Evolutionary conservation across 768 basidiomycete species (phyloP), one percentile per base, ranked within the genome.

Genomic region (Tylopilus subfusipes): DNA sequence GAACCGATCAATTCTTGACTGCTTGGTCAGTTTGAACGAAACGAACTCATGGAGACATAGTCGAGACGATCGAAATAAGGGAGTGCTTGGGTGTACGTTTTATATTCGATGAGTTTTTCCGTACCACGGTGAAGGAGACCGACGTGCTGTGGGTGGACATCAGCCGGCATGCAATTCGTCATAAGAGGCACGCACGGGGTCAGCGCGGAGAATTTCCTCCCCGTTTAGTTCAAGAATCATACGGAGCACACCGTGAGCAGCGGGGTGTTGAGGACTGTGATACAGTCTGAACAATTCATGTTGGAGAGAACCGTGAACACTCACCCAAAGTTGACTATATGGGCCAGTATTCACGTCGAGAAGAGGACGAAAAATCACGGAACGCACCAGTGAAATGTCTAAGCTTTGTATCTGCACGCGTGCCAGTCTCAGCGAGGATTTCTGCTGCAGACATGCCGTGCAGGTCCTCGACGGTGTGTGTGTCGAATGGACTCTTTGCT

Each of bases 31-130:
- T 13, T 10, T n/a, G 18, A 18, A 46, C 10, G 36, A 75, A 13
- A 61, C 91, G 42, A 65, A 95, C 93, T 99, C 97, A 98, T 98
- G 46, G 96, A 98, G 50, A 98, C 96, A 64, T 99, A 99, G 78
- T 99, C 97, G 55, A 98, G 80, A 63, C 97, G 93, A 71, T 99
- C 97, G 68, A 99, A 99, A 75, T 99, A 98, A 1, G 97, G 97
- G 19, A 98, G 76, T 1, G 97, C 97, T 76, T 99, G 97, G 6
- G 85, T 90, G 68, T 98, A 98, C 1, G 88, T 98, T 78, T 99
- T 99, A 81, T 94, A 96, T 73, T 98, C 97, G 58, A 98, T 98
- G 48, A 99, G 81, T 73, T 98, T 98, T 73, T 99, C 97, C 19
- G 96, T 99, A 21, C 96, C 97, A 61, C 97, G 85, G 73, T 98